A percentile compares a stretch with the other conserved stretches of the same genome.
These are phyloP conservation scores for Phtheirospermum japonicum DNA, from an alignment of 257 asterid genomes.

Conservation along the genomic window DNA sequence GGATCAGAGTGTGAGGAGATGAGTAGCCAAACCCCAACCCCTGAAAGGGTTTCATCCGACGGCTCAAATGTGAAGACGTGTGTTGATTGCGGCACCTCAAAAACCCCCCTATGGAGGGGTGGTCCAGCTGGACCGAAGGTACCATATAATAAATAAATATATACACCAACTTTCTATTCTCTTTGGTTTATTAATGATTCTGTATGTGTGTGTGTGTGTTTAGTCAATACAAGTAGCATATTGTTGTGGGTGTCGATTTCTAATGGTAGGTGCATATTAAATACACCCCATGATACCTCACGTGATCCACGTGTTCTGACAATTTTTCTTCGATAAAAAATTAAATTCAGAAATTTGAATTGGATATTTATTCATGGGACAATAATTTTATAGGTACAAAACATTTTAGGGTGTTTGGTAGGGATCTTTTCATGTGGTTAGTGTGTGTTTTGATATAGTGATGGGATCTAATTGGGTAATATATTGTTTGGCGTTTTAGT, in stretches of 20 bases:
- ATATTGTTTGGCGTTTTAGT: slow-evolving; percentile 48
- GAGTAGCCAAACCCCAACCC: slow-evolving; percentile 46
- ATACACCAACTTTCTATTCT: neutral
- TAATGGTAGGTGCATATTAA: no score
- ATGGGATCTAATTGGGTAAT: neutral
- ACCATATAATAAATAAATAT: neutral
- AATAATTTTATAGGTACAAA: no score
- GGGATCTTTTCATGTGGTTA: no score
- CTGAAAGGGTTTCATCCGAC: slow-evolving; percentile 57
- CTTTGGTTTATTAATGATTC: no score
- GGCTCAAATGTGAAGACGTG: slow-evolving; percentile 65
- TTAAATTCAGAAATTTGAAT: slow-evolving; percentile 5
- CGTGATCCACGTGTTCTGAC: slow-evolving; percentile 24
- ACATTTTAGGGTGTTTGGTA: no score
- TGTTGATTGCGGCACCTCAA: slow-evolving; percentile 85
- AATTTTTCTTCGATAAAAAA: neutral
- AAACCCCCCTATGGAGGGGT: slow-evolving; percentile 98
- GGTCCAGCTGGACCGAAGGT: slow-evolving; percentile 99
- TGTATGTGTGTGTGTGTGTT: no score
- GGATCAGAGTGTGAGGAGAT: slow-evolving; percentile 67
- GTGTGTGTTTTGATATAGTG: neutral
- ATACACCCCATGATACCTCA: slow-evolving; percentile 17
- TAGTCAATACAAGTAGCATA: no score
- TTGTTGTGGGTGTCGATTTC: no score
- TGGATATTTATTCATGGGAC: no score